Evolutionary conservation across 306 rosid species (phyloP).

Genomic region (Vigna nakashimae): DNA sequence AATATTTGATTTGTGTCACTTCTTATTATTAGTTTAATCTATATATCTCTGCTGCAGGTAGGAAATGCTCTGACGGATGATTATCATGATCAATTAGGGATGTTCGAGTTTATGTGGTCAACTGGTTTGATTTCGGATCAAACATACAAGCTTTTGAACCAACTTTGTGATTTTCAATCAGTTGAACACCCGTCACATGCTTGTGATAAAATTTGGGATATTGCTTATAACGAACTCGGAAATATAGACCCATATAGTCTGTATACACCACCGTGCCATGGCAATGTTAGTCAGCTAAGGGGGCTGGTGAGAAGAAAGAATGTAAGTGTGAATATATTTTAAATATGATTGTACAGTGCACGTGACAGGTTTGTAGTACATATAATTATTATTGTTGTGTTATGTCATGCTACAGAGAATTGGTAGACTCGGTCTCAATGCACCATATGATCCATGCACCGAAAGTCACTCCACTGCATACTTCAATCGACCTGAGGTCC

Average conservation of each 20-base stretch:
- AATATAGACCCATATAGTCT: slow-evolving; percentile 85
- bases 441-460: slow-evolving; percentile 90
- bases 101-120: slow-evolving; percentile 86
- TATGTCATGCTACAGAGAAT: slow-evolving; percentile 53
- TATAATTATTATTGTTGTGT: slow-evolving; percentile 36
- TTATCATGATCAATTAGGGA: slow-evolving; percentile 77
- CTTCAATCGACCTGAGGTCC: slow-evolving; percentile 88
- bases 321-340: slow-evolving; percentile 53
- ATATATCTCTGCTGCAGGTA: slow-evolving; percentile 65
- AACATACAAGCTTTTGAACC: slow-evolving; percentile 70
- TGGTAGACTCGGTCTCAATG: slow-evolving; percentile 57
- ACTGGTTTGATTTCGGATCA: slow-evolving; percentile 90
- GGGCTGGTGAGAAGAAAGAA: slow-evolving; percentile 62
- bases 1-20: slow-evolving; percentile 8
- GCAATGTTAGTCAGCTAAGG: slow-evolving; percentile 57
- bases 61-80: slow-evolving; percentile 94
- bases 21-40: slow-evolving; percentile 21
- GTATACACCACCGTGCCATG: slow-evolving; percentile 69
- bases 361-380: slow-evolving; percentile 5
- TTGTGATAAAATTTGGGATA: slow-evolving; percentile 55
- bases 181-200: slow-evolving; percentile 61
- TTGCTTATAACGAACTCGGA: slow-evolving; percentile 68
- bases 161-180: slow-evolving; percentile 61
- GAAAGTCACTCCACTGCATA: slow-evolving; percentile 67
- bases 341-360: not conserved